Evolutionary conservation across 371 early-diverging fungal species (phyloP).

Genomic region (Mucor saturninus): DNA sequence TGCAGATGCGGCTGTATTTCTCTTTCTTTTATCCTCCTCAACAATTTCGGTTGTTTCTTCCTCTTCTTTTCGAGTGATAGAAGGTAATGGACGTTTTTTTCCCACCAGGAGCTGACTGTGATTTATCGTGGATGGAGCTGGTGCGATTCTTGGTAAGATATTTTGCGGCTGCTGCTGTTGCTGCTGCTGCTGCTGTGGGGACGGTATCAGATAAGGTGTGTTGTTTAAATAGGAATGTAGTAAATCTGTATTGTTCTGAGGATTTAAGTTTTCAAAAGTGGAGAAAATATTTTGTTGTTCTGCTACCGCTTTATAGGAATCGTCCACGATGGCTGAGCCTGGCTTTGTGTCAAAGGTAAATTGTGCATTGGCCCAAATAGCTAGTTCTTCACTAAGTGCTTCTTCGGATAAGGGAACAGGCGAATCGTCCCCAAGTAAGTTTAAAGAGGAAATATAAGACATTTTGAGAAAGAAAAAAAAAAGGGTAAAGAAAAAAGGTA

Average conservation of each 20-base stretch:
- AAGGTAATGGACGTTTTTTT: conserved; percentile 8
- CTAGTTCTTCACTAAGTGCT: conserved; percentile 43
- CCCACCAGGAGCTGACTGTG: conserved; percentile 1
- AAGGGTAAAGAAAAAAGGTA: conserved; percentile 5
- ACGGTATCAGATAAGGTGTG: neutral
- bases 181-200: conserved; percentile 14
- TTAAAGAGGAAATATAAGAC: conserved; percentile 54
- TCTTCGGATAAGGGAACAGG: conserved; percentile 47
- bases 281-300: conserved; percentile 21
- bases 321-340: conserved; percentile 43
- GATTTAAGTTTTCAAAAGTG: conserved; percentile 11
- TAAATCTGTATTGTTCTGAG: neutral
- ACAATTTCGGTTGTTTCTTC: conserved; percentile 26
- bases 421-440: conserved; percentile 43
- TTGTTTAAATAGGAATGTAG: conserved; percentile 9
- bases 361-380: conserved; percentile 76
- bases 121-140: conserved; percentile 24
- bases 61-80: neutral
- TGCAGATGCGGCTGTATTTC: conserved; percentile 95
- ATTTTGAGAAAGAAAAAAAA: conserved; percentile 25
- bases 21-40: conserved; percentile 86
- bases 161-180: conserved; percentile 11
- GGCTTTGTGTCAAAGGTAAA: conserved; percentile 69
- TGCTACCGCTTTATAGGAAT: conserved; percentile 16
- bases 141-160: conserved; percentile 42